Percentiles rank a stretch among this genome's conserved stretches.
Conservation (phyloP, 163 green algal genomes). For the Scenedesmus sp. region DNA sequence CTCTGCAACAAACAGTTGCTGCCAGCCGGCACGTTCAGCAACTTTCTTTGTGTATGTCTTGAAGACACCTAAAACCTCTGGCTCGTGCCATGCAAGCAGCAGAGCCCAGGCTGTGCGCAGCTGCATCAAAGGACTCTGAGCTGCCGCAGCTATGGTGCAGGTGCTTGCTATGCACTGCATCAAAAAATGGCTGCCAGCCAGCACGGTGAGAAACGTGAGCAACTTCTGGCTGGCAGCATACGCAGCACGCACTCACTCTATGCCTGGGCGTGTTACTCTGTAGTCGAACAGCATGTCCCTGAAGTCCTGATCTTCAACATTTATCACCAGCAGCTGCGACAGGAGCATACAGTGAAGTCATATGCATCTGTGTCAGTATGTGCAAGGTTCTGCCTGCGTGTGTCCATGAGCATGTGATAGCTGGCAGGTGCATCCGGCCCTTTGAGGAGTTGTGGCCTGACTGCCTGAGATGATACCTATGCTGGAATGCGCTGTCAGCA, state of each 20-base stretch:
- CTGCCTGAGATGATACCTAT: no score
- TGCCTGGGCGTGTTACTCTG: constrained; percentile 44
- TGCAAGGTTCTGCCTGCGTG: not conserved
- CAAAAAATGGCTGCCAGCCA: no score
- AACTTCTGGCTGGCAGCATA: not conserved
- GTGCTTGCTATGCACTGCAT: no score
- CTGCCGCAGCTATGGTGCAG: no score
- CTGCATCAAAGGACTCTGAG: not conserved
- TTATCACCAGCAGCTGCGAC: constrained; percentile 58
- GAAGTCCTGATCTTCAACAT: constrained; percentile 59
- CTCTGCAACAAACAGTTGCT: no score
- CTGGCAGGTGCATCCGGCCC: no score
- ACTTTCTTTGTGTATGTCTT: not conserved
- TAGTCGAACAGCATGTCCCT: constrained; percentile 65
- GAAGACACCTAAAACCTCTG: no score
- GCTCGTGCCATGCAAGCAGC: no score
- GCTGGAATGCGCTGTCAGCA: not conserved
- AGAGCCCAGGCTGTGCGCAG: not conserved
- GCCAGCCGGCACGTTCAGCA: not conserved
- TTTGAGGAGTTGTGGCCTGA: no score
- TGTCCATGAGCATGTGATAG: no score
- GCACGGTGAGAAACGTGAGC: no score
- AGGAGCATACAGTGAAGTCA: not conserved
- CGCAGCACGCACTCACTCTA: constrained; percentile 49
- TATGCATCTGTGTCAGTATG: not conserved